Evolutionary conservation across 2,329 filamentous ascomycete genomes (phyloP).

Genomic region (Pseudocercospora macadamiae): DNA sequence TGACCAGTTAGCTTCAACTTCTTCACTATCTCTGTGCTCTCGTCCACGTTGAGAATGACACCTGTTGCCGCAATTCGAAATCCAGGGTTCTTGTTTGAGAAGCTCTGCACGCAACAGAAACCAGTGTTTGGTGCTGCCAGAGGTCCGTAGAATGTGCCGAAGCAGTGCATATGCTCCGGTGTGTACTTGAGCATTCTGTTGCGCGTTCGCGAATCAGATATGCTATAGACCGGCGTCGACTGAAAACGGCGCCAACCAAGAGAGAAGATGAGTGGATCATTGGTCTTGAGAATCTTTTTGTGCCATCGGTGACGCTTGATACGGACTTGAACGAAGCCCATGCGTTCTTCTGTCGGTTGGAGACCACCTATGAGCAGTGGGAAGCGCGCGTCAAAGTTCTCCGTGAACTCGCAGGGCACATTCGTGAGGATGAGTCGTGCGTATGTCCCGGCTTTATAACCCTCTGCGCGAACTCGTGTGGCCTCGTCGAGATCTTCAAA

Average conservation of each 20-base stretch:
- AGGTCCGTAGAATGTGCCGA: slow-evolving; percentile 92
- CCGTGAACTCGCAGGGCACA: slow-evolving; percentile 87
- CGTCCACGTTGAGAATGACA: slow-evolving; percentile 90
- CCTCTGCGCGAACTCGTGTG: slow-evolving; percentile 83
- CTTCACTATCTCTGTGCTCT: slow-evolving; percentile 97
- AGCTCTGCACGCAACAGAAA: slow-evolving; percentile 89
- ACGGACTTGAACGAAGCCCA: slow-evolving; percentile 91
- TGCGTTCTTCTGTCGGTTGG: slow-evolving; percentile 89
- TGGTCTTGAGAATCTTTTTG: slow-evolving; percentile 98
- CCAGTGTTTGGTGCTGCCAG: slow-evolving; percentile 94
- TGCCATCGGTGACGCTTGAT: slow-evolving; percentile 99
- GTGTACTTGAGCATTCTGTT: slow-evolving; percentile 99
- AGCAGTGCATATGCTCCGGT: slow-evolving; percentile 99
- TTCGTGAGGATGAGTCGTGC: slow-evolving; percentile 86
- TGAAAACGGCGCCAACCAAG: slow-evolving; percentile 96
- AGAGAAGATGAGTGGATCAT: slow-evolving; percentile 95
- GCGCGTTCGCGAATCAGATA: slow-evolving; percentile 86
- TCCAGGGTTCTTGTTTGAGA: slow-evolving; percentile 80
- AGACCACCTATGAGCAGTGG: slow-evolving; percentile 92
- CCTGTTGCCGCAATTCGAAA: slow-evolving; percentile 95
- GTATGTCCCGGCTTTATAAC: slow-evolving; percentile 89
- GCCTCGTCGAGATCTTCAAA: slow-evolving; percentile 84
- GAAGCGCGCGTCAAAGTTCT: slow-evolving; percentile 76
- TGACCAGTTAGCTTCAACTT: slow-evolving; percentile 95
- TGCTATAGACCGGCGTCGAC: slow-evolving; percentile 88